These are phyloP conservation scores for Botryotinia narcissicola DNA, from an alignment of 2,329 filamentous ascomycete species.

Conservation along the genomic window DNA sequence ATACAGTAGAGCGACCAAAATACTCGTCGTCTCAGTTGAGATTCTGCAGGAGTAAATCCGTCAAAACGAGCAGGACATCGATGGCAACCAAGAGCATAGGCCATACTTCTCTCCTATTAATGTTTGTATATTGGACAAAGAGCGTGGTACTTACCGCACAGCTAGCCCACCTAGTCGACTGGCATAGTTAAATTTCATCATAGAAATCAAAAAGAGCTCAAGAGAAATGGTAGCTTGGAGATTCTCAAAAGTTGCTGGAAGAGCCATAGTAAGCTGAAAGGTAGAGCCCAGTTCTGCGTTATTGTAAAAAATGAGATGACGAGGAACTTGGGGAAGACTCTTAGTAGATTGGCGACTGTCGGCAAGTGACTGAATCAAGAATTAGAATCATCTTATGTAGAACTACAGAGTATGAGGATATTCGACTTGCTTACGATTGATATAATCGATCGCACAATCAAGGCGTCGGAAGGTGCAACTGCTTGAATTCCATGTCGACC, in stretches of 20 bases:
- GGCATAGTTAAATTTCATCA: background rate
- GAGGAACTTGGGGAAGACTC: background rate
- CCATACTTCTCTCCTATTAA: background rate
- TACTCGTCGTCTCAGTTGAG: background rate
- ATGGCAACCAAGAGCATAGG: background rate
- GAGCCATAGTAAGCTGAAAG: background rate
- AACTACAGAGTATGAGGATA: background rate
- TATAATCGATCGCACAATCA: background rate
- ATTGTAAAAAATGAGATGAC: background rate
- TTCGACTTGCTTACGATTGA: background rate
- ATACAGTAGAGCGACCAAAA: background rate
- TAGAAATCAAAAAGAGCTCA: background rate
- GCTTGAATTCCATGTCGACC: background rate
- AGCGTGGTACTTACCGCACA: background rate
- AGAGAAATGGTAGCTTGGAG: background rate
- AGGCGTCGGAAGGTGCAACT: background rate
- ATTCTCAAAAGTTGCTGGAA: background rate
- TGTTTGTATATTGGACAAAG: background rate
- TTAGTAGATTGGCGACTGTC: background rate
- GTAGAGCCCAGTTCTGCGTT: background rate
- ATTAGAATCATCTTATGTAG: background rate
- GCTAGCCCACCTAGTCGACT: background rate
- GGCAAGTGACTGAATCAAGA: background rate
- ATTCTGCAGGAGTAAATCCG: background rate
- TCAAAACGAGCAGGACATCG: background rate